phyloP scores from a whole-genome alignment of 169 alveolate genomes.

The Cryptosporidium meleagridis region DNA sequence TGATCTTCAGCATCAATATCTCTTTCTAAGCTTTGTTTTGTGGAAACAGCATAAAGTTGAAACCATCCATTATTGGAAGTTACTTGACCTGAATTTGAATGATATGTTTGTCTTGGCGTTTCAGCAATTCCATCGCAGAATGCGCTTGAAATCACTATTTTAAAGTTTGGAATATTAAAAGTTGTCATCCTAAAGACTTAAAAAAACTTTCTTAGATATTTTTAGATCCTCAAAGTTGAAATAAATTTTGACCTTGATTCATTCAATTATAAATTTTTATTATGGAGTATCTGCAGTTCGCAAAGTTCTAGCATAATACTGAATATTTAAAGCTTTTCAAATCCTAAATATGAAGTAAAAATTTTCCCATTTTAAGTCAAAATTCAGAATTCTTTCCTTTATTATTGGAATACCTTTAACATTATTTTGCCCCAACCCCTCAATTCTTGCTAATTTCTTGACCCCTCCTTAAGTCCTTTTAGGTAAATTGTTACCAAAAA shows the following conservation, averaged over 20 bases:
- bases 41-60: conserved; percentile 48
- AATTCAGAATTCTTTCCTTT: background rate
- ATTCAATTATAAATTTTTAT: background rate
- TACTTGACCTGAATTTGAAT: background rate
- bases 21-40: background rate
- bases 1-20: background rate
- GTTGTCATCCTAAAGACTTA: background rate
- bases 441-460: background rate
- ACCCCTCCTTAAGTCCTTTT: background rate
- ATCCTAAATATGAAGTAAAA: background rate
- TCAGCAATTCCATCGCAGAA: conserved; percentile 1
- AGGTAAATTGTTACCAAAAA: background rate
- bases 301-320: background rate
- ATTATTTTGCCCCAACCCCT: background rate
- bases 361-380: background rate
- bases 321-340: background rate
- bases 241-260: background rate
- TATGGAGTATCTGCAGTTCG: background rate
- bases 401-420: background rate
- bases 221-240: background rate
- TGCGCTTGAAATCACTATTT: background rate
- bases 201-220: background rate
- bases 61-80: conserved; percentile 64
- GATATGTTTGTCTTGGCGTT: conserved; percentile 12
- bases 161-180: conserved; percentile 24